Percentiles rank a stretch among this genome's conserved stretches.
phyloP scores from a whole-genome alignment of 805 yeast genomes.

The Spathaspora girioi region DNA sequence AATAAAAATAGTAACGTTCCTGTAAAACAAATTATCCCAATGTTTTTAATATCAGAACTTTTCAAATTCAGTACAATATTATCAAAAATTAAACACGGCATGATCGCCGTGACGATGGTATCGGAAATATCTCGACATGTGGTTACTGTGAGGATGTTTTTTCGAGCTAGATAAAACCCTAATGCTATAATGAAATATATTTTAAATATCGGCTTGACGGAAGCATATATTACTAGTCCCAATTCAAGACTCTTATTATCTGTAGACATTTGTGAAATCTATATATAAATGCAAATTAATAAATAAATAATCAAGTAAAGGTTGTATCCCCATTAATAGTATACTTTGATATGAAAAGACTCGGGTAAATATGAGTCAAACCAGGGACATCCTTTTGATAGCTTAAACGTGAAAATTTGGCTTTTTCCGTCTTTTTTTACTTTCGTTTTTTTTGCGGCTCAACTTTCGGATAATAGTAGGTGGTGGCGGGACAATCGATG shows the following conservation, averaged over 20 bases:
- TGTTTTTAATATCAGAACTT: conserved; percentile 62
- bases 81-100: conserved; percentile 75
- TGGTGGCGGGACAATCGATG: background rate
- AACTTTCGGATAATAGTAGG: background rate
- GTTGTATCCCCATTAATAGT: background rate
- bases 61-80: conserved; percentile 66
- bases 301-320: too few species aligned
- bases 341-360: background rate
- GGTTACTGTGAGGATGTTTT: conserved; percentile 61
- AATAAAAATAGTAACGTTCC: conserved; percentile 49
- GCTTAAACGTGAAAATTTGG: background rate
- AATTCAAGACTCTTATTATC: conserved; percentile 19
- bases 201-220: conserved; percentile 84
- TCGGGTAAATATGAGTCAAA: background rate
- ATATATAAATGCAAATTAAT: background rate
- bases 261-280: background rate
- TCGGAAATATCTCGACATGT: conserved; percentile 68
- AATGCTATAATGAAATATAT: conserved; percentile 67
- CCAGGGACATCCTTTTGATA: background rate
- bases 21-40: conserved; percentile 57
- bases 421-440: too few species aligned
- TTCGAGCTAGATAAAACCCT: conserved; percentile 63
- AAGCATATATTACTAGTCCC: conserved; percentile 69
- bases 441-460: background rate
- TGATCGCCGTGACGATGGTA: conserved; percentile 60